Base-by-base conservation (phyloP, 1,284 basidiomycete genomes). In the Spongispora temasekensis region DNA sequence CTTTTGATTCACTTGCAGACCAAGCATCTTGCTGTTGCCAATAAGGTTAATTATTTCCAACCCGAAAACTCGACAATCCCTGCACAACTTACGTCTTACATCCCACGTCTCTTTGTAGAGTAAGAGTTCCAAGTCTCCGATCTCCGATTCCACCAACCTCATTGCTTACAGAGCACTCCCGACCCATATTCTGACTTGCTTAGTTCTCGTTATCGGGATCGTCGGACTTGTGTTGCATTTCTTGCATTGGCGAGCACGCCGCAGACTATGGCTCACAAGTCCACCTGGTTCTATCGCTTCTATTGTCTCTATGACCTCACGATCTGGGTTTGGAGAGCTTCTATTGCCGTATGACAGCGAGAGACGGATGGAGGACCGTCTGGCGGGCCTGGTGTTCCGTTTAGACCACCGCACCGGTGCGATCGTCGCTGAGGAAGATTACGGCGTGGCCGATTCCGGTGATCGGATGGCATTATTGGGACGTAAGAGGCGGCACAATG, bases 211-310 rank as follows among this genome's bases (percentile, higher is more conserved):
- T 1, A 76, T 83, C 17, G 85, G 83, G 17, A 50, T 79, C 58
- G 61, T 77, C 23, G 83, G 82, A 30, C 54, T 83, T 17, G 64
- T 75, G 53, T 56, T 85, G 17, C 84, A 87, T 55, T 64, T 82
- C 58, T 55, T 79, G 21, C 81, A 85, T 69, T 74, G 75, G 37
- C 76, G 74, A 31, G 72, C 80, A 59, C 79, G 87, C 35, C 77
- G 79, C 50, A 71, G 75, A 27, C 70, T 89, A n/a, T 80, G 80
- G 67, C 74, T 90, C 15, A 77, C 84, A 3, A 75, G 81, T 25
- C 76, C 79, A 8, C 87, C 87, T 0, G 87, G 88, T n/a, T 82
- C 79, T 35, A 85, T 89, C 51, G 87, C 81, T 5, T 74, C 81
- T 7, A 76, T 81, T 31, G 75, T 83, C 8, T 79, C 87, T 3